phyloP scores from a whole-genome alignment of 345 rosid genomes.

The Citrus inodora region DNA sequence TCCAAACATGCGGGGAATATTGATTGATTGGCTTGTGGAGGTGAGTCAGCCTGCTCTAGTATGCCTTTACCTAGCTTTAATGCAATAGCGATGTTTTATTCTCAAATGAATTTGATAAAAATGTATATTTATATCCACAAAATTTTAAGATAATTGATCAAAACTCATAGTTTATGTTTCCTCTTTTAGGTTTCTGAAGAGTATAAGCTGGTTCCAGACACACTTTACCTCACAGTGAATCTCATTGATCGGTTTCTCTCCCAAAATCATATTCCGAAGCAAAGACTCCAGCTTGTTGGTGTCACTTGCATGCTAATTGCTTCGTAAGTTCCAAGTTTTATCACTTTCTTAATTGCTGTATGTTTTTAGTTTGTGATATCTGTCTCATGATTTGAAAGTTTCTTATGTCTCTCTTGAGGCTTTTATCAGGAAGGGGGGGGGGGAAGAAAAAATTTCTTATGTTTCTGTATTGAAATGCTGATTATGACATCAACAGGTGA shows the following conservation, averaged over 20 bases:
- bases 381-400: background rate
- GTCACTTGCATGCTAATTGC: slow-evolving; percentile 96
- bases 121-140: background rate
- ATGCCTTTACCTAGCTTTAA: background rate
- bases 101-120: background rate
- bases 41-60: slow-evolving; percentile 26
- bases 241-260: slow-evolving; percentile 90
- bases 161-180: slow-evolving; percentile 12
- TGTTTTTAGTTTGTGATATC: background rate
- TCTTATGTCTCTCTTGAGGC: background rate
- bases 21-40: slow-evolving; percentile 96
- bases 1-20: slow-evolving; percentile 74
- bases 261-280: slow-evolving; percentile 59
- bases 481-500: background rate
- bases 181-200: slow-evolving; percentile 82
- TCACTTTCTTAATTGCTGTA: background rate
- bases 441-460: background rate
- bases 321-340: slow-evolving; percentile 60
- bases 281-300: slow-evolving; percentile 89
- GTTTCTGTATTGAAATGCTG: background rate
- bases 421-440: no score
- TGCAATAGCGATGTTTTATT: background rate
- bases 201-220: slow-evolving; percentile 83
- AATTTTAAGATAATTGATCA: background rate
- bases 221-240: slow-evolving; percentile 88